Evolutionary conservation across 345 rosid species (phyloP).

Genomic region (Corymbia maculata): DNA sequence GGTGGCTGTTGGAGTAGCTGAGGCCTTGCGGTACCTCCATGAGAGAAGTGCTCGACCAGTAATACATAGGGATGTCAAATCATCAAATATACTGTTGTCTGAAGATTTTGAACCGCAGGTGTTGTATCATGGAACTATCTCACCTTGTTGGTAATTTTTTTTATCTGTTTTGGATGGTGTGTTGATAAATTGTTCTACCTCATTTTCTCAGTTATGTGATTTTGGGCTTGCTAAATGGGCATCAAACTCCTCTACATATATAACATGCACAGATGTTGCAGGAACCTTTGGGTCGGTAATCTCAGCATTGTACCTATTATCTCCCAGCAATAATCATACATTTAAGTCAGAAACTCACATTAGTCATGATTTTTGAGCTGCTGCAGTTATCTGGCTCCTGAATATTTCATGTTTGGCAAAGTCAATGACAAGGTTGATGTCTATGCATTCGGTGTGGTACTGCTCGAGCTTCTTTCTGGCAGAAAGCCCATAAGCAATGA

Average conservation of each 20-base stretch:
- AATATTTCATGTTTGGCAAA: conserved; percentile 89
- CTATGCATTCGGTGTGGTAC: conserved; percentile 89
- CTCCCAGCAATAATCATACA: neutral
- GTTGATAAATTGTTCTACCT: neutral
- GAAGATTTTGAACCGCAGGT: conserved; percentile 97
- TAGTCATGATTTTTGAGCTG: neutral
- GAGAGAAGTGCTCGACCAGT: conserved; percentile 44
- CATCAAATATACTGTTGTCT: conserved; percentile 80
- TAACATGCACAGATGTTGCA: conserved; percentile 66
- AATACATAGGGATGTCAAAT: conserved; percentile 94
- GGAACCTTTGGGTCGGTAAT: conserved; percentile 90
- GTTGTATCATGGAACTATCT: neutral
- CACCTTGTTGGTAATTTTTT: neutral
- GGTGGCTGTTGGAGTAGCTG: conserved; percentile 88
- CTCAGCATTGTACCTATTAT: neutral
- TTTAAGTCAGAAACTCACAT: neutral
- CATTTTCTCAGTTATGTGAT: conserved; percentile 64
- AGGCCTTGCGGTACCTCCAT: conserved; percentile 83
- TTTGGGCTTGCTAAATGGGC: conserved; percentile 90
- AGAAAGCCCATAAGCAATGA: conserved; percentile 68
- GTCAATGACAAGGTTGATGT: conserved; percentile 89
- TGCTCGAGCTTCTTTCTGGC: conserved; percentile 91
- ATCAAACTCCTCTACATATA: conserved; percentile 47
- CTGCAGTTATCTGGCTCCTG: conserved; percentile 95
- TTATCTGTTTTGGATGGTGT: neutral